These are phyloP conservation scores for Fragilaria radians DNA, from an alignment of 108 stramenopile genomes.

Conservation along the genomic window DNA sequence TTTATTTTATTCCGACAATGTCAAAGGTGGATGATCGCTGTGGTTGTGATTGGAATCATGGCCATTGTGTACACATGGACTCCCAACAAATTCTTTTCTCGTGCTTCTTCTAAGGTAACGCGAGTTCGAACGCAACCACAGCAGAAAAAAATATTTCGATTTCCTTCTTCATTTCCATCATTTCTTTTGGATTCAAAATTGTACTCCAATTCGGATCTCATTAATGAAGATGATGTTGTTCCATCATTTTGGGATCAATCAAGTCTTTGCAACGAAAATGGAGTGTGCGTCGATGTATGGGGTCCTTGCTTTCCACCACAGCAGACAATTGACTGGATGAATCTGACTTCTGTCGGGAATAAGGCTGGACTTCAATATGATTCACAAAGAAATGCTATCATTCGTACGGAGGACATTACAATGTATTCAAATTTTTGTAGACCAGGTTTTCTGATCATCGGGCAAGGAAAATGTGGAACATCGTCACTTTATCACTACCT, in stretches of 20 bases:
- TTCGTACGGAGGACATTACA: neutral
- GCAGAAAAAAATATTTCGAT: no score
- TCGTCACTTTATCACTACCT: conserved; percentile 70
- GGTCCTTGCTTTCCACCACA: conserved; percentile 36
- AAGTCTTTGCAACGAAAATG: neutral
- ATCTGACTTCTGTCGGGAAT: neutral
- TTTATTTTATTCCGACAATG: no score
- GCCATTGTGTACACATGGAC: no score
- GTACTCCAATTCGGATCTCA: conserved; percentile 16
- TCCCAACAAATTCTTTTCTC: no score
- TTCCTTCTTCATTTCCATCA: neutral
- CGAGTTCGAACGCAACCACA: no score
- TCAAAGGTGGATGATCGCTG: no score
- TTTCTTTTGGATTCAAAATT: neutral
- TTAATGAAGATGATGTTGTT: conserved; percentile 19
- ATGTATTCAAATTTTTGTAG: conserved; percentile 37
- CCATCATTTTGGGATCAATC: conserved; percentile 24
- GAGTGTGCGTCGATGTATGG: conserved; percentile 22
- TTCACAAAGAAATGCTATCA: neutral
- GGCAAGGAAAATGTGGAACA: conserved; percentile 86
- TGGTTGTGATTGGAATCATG: no score
- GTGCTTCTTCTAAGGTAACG: no score
- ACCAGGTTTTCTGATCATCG: conserved; percentile 81
- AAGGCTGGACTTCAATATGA: neutral
- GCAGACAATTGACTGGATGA: neutral